A percentile compares a stretch with the other conserved stretches of the same genome.
phyloP scores from a whole-genome alignment of 306 rosid genomes.

The Vigna hirtella region DNA sequence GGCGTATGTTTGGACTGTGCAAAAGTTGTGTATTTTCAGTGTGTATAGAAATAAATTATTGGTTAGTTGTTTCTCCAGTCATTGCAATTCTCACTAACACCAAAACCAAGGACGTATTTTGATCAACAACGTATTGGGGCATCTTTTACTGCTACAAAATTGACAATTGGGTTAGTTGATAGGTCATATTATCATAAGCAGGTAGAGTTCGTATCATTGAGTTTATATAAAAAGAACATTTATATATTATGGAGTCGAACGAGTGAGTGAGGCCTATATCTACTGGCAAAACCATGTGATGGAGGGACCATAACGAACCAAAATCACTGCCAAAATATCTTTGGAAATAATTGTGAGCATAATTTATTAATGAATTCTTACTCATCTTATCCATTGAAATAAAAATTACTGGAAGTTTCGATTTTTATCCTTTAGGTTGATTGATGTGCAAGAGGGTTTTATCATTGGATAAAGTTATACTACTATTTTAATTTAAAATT shows the following conservation, averaged over 20 bases:
- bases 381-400: background rate
- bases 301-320: constrained; percentile 13
- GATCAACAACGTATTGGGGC: constrained; percentile 5
- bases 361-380: background rate
- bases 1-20: constrained; percentile 47
- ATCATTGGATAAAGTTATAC: background rate
- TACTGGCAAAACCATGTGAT: constrained; percentile 23
- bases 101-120: constrained; percentile 1
- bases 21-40: constrained; percentile 44
- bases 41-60: constrained; percentile 48
- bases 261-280: background rate
- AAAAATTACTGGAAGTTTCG: too few relatives aligned
- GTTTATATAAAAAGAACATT: background rate
- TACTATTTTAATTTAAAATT: too few relatives aligned
- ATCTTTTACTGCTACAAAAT: constrained; percentile 1
- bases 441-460: background rate
- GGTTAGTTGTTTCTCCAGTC: constrained; percentile 11
- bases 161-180: background rate
- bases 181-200: background rate
- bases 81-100: constrained; percentile 21
- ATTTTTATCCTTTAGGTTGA: background rate
- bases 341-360: constrained; percentile 2
- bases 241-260: background rate
- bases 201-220: background rate
- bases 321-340: background rate